Conservation (phyloP, 164 flowering plant genomes). For the Brasenia schreberi region DNA sequence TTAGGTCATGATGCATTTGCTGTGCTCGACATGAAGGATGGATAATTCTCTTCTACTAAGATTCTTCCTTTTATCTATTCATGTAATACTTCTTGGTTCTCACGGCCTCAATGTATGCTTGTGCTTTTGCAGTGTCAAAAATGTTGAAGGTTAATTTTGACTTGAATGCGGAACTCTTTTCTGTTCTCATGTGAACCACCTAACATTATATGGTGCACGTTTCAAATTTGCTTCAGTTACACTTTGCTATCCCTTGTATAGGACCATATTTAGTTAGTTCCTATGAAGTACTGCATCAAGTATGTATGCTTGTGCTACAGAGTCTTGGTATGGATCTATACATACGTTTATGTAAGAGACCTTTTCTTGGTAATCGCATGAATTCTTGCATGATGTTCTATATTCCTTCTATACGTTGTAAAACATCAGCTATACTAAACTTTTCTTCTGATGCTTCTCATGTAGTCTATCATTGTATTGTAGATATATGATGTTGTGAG, state of each 20-base stretch:
- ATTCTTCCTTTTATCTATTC: neutral
- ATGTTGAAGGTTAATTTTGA: too few relatives aligned
- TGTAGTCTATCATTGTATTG: slow-evolving; percentile 10
- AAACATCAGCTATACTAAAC: neutral
- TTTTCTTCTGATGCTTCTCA: neutral
- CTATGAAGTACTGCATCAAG: too few relatives aligned
- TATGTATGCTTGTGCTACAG: too few relatives aligned
- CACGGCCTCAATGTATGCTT: neutral
- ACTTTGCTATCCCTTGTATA: too few relatives aligned
- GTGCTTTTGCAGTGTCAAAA: neutral
- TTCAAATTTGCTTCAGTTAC: too few relatives aligned
- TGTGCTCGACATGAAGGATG: neutral
- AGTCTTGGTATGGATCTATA: too few relatives aligned
- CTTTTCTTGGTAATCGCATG: too few relatives aligned
- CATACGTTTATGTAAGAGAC: too few relatives aligned
- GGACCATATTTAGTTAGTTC: too few relatives aligned
- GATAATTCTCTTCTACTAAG: neutral
- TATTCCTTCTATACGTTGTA: neutral
- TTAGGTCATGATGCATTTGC: slow-evolving; percentile 5
- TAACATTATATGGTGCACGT: too few relatives aligned
- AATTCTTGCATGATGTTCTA: neutral
- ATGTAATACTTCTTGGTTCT: neutral
- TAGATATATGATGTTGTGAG: slow-evolving; percentile 95
- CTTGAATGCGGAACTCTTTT: too few relatives aligned
- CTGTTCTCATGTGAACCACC: too few relatives aligned